Evolutionary conservation across 139 green algal genomes (phyloP), one percentile per base, ranked within the genome.

Genomic region (Eudorina sp.): DNA sequence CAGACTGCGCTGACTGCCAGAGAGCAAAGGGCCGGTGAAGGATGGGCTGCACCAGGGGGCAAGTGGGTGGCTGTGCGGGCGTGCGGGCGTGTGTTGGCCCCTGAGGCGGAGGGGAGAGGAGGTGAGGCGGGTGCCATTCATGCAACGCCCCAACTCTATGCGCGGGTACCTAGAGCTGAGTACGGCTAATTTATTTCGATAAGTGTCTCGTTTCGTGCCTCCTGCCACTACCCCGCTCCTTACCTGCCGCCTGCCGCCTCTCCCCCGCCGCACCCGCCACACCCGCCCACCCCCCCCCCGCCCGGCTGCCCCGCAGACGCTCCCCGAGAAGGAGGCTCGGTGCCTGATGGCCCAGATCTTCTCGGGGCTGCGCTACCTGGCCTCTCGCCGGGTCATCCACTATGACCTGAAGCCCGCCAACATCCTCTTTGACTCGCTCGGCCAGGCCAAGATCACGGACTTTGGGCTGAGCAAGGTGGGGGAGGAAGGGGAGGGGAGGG

Each of bases 391-490:
- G 19, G 92, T 99, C 80, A 99, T 99, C 83, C 97, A 99, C 93
- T 99, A 99, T 72, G 96, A 98, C 89, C 94, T 99, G 38, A 99
- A 99, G 88, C 97, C 97, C 0, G 97, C 96, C 78, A 99, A 99
- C 94, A 98, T 99, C 40, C 92, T 99, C 86, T 99, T 99, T 89
- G 95, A 98, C 90, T 72, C 40, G 18, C 70, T 94, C 41, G 97
- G 97, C 1, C 89, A 94, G 74, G 95, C 94, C 91, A 99, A 99
- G 90, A 96, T 99, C 81, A 98, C 97, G 4, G 97, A 99, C 91
- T 99, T 99, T 94, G 97, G 97, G 4, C 93, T 99, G 38, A 96
- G 92, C 87, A 99, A 99, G 92, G 91, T 95, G 73, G 21, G 34
- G 4, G 1, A 4, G 27, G 62, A 6, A 27, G n/a, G n/a, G n/a